A percentile compares a stretch with the other conserved stretches of the same genome.
Conservation (phyloP, 2,329 filamentous ascomycete genomes). For the Phaeosphaeriaceae sp. region DNA sequence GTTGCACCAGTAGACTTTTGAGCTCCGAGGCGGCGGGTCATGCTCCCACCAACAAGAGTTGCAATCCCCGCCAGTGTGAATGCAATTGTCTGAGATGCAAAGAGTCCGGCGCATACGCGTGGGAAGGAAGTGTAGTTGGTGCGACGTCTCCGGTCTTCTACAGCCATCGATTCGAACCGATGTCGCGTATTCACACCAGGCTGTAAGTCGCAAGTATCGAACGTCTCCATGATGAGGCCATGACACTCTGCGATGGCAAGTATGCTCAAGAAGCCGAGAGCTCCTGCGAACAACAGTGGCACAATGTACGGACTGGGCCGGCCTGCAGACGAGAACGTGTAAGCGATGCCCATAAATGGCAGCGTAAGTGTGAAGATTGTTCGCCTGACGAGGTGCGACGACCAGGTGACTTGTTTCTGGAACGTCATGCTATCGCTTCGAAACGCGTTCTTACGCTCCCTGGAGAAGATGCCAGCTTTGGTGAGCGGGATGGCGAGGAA, state of each 20-base stretch:
- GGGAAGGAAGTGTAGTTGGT: slow-evolving; percentile 82
- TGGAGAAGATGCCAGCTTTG: slow-evolving; percentile 73
- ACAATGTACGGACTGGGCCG: slow-evolving; percentile 65
- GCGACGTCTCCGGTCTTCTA: slow-evolving; percentile 55
- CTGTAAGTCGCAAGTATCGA: slow-evolving; percentile 81
- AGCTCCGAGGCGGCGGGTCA: slow-evolving; percentile 72
- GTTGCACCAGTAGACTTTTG: slow-evolving; percentile 73
- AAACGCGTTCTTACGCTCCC: slow-evolving; percentile 66
- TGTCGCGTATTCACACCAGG: slow-evolving; percentile 69
- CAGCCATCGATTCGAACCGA: slow-evolving; percentile 55
- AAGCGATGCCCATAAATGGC: slow-evolving; percentile 72
- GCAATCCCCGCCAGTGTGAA: slow-evolving; percentile 74
- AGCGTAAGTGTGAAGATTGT: slow-evolving; percentile 72
- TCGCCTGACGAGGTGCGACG: slow-evolving; percentile 74
- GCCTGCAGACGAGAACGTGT: slow-evolving; percentile 72
- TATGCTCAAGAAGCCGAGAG: slow-evolving; percentile 74
- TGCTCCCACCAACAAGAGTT: slow-evolving; percentile 72
- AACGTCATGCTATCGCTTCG: slow-evolving; percentile 74
- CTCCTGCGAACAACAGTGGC: slow-evolving; percentile 71
- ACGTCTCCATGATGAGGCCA: slow-evolving; percentile 81
- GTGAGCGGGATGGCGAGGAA: slow-evolving; percentile 76
- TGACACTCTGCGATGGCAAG: slow-evolving; percentile 79
- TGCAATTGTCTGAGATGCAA: slow-evolving; percentile 72
- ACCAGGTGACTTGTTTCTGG: slow-evolving; percentile 70
- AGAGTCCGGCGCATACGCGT: slow-evolving; percentile 74